Evolutionary conservation across 2,329 filamentous ascomycete species (phyloP).

Genomic region (Monosporascus ibericus): DNA sequence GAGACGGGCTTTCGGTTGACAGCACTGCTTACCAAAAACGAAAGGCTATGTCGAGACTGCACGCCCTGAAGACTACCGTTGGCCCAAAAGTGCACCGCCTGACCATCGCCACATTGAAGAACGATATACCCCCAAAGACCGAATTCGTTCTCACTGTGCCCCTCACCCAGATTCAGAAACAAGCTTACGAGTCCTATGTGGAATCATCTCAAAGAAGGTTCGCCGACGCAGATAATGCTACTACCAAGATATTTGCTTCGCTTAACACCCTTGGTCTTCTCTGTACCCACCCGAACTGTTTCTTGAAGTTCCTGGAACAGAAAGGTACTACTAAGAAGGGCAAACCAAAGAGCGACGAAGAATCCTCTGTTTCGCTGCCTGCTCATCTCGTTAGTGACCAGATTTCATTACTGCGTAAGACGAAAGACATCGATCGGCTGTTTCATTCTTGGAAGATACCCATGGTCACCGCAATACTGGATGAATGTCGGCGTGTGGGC

Average conservation of each 20-base stretch:
- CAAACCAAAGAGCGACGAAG: slow-evolving; percentile 7
- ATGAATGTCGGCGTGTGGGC: slow-evolving; percentile 50
- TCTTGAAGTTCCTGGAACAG: slow-evolving; percentile 30
- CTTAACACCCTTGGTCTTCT: slow-evolving; percentile 38
- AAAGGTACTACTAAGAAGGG: slow-evolving; percentile 2
- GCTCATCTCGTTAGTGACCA: slow-evolving; percentile 22
- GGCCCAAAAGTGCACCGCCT: slow-evolving; percentile 72
- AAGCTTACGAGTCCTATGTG: slow-evolving; percentile 52
- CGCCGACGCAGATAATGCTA: slow-evolving; percentile 1
- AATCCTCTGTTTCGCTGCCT: slow-evolving; percentile 19
- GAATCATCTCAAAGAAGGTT: slow-evolving; percentile 6
- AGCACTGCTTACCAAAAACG: slow-evolving; percentile 51
- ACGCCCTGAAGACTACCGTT: slow-evolving; percentile 65
- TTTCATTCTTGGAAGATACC: slow-evolving; percentile 61
- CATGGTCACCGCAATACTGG: slow-evolving; percentile 63
- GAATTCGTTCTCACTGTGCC: slow-evolving; percentile 78
- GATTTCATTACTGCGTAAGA: slow-evolving; percentile 29
- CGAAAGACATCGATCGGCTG: slow-evolving; percentile 36
- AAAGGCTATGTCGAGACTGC: slow-evolving; percentile 58
- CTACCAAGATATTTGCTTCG: slow-evolving; percentile 27
- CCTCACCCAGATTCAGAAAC: slow-evolving; percentile 58
- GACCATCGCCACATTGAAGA: slow-evolving; percentile 58
- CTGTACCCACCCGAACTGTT: slow-evolving; percentile 46
- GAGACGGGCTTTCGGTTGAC: slow-evolving; percentile 62
- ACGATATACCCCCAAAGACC: slow-evolving; percentile 65